Percentiles rank a stretch among this genome's conserved stretches.
Conservation (phyloP, 768 basidiomycete genomes). For the Mrakia blollopis region DNA sequence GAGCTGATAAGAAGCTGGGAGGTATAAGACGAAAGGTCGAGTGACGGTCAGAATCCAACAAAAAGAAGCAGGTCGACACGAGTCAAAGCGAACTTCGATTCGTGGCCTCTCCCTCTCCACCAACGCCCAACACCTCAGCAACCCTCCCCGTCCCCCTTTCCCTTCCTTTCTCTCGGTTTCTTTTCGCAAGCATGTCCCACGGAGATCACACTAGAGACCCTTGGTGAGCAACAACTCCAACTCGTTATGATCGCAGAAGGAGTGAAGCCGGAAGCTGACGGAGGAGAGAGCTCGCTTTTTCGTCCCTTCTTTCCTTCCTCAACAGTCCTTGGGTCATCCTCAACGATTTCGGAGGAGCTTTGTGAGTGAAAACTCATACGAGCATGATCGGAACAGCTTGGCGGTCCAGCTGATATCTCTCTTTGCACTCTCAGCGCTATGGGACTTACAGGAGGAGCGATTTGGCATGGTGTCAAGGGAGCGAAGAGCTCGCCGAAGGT, state of each 20-base stretch:
- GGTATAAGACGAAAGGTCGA: not conserved
- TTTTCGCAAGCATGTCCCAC: constrained; percentile 59
- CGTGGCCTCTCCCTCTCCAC: constrained; percentile 45
- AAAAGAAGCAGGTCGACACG: too few relatives aligned
- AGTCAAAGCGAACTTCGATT: not conserved
- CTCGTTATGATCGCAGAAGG: not conserved
- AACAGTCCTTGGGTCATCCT: constrained; percentile 94
- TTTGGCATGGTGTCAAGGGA: constrained; percentile 98
- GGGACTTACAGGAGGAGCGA: constrained; percentile 64
- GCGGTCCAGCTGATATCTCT: not conserved
- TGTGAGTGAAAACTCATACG: constrained; percentile 42
- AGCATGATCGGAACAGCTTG: not conserved
- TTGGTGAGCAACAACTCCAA: constrained; percentile 54
- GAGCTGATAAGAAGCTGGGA: not conserved
- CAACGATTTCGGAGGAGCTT: constrained; percentile 96
- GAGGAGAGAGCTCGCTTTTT: not conserved
- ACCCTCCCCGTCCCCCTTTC: constrained; percentile 54
- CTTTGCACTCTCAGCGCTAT: constrained; percentile 19
- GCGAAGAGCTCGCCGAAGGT: constrained; percentile 93
- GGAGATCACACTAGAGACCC: constrained; percentile 93
- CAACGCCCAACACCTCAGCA: constrained; percentile 53
- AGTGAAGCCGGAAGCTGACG: not conserved
- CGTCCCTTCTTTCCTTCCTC: not conserved
- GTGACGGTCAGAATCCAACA: not conserved
- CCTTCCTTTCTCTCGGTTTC: constrained; percentile 51